These are phyloP conservation scores for Epithele typhae DNA, from an alignment of 768 basidiomycete species.

Conservation along the genomic window DNA sequence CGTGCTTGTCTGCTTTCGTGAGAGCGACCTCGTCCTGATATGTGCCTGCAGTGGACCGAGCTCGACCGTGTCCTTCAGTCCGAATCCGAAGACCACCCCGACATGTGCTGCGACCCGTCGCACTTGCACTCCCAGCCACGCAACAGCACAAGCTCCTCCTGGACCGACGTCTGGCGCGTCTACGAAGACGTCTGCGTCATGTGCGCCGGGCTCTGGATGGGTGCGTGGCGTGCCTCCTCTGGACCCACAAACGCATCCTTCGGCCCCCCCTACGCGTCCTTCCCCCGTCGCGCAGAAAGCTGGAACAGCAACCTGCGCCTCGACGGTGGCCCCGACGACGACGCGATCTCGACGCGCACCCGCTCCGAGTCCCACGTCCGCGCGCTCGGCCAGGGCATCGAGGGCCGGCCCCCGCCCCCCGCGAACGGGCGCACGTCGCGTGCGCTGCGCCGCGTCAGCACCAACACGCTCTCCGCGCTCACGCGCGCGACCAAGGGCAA, in stretches of 20 bases:
- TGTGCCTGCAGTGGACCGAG: constrained; percentile 61
- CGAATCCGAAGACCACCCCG: constrained; percentile 31
- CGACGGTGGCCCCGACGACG: constrained; percentile 53
- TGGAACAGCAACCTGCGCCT: constrained; percentile 52
- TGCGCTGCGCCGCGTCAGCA: constrained; percentile 36
- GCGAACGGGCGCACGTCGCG: constrained; percentile 1
- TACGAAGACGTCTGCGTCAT: constrained; percentile 84
- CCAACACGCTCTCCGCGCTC: constrained; percentile 38
- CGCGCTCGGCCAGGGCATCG: constrained; percentile 24
- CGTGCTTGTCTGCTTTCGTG: constrained; percentile 17
- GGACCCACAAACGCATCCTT: constrained; percentile 42
- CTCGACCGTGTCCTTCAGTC: constrained; percentile 64
- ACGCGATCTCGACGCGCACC: constrained; percentile 16
- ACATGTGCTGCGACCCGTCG: constrained; percentile 20
- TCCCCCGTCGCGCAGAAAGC: constrained; percentile 39
- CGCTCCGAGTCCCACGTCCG: constrained; percentile 24
- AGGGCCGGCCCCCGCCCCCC: constrained; percentile 4
- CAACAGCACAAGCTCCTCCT: constrained; percentile 36
- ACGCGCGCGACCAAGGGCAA: constrained; percentile 20
- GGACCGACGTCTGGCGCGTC: constrained; percentile 75
- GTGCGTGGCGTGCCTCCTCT: constrained; percentile 55
- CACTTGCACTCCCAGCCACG: constrained; percentile 6
- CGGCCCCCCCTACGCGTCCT: constrained; percentile 41
- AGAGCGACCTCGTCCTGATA: no score
- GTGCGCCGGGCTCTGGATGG: constrained; percentile 81